A percentile compares a stretch with the other conserved stretches of the same genome.
Conservation (phyloP, 495 filamentous ascomycete species). For the Annulohypoxylon maeteangense region DNA sequence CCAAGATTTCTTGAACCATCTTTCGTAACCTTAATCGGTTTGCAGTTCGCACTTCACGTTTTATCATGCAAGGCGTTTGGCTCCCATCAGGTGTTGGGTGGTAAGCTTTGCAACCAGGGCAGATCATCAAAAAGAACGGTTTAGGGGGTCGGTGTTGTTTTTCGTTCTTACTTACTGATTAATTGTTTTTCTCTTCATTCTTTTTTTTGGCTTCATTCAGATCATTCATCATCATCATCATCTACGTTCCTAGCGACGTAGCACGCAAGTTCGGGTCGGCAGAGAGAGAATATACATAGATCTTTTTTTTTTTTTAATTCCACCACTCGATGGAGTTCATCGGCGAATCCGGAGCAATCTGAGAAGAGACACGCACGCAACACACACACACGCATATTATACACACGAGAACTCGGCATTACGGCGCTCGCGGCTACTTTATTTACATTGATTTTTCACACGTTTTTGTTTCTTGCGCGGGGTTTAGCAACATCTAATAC, state of each 20-base stretch:
- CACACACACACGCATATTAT: constrained; percentile 1
- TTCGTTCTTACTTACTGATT: constrained; percentile 5
- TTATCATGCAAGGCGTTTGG: constrained; percentile 42
- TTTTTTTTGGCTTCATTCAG: background rate
- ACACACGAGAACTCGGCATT: constrained; percentile 14
- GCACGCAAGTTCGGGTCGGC: constrained; percentile 3
- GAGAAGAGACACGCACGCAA: background rate
- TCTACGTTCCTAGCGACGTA: constrained; percentile 10
- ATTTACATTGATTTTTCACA: background rate
- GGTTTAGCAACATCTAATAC: background rate
- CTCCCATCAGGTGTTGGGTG: constrained; percentile 20
- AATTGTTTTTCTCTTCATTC: background rate
- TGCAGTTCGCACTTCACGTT: constrained; percentile 32
- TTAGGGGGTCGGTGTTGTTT: constrained; percentile 17
- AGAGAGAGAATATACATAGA: constrained; percentile 1
- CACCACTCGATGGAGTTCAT: constrained; percentile 7
- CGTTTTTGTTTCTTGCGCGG: background rate
- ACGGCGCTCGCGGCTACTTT: background rate
- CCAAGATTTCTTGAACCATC: background rate
- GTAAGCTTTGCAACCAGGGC: constrained; percentile 14
- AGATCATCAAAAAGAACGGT: constrained; percentile 32
- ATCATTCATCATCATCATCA: constrained; percentile 7
- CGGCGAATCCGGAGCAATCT: constrained; percentile 20
- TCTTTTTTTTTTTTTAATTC: background rate
- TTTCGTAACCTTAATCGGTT: constrained; percentile 19